Percentiles rank a stretch among this genome's conserved stretches.
phyloP scores from a whole-genome alignment of 1,139 yeast species.

The Hyphopichia wangnamkhiaoensis region DNA sequence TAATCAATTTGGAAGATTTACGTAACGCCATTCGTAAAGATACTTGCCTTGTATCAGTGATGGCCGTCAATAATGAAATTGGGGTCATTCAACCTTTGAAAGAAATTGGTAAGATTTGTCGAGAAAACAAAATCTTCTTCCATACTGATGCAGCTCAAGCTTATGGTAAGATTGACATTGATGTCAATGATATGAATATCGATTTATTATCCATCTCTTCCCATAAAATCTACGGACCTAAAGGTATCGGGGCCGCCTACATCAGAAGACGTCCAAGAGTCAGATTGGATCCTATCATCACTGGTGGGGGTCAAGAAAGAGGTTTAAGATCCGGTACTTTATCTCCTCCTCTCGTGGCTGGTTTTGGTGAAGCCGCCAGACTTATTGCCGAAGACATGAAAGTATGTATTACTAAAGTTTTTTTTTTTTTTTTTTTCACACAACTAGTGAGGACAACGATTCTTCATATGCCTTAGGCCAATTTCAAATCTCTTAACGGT shows the following conservation, averaged over 20 bases:
- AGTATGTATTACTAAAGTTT: conserved; percentile 17
- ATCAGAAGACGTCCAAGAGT: conserved; percentile 99
- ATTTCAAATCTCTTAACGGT: conserved; percentile 2
- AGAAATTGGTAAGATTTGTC: conserved; percentile 88
- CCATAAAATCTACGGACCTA: conserved; percentile 97
- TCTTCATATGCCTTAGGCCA: not conserved
- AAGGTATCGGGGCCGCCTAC: conserved; percentile 94
- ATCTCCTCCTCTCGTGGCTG: conserved; percentile 93
- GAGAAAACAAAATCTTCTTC: conserved; percentile 86
- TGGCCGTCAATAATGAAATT: conserved; percentile 98
- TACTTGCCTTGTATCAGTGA: conserved; percentile 86
- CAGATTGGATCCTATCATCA: conserved; percentile 88
- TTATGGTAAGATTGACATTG: conserved; percentile 88
- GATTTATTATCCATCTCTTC: conserved; percentile 93
- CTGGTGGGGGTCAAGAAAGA: conserved; percentile 99
- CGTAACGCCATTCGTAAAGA: conserved; percentile 87
- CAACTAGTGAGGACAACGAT: conserved; percentile 1
- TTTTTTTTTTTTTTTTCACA: conserved; percentile 4
- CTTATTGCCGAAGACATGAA: conserved; percentile 72
- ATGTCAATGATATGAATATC: conserved; percentile 90
- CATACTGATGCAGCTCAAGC: conserved; percentile 99
- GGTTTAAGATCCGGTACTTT: conserved; percentile 96
- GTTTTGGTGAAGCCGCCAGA: conserved; percentile 97
- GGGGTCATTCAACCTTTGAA: conserved; percentile 97
- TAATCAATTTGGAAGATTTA: conserved; percentile 73